Percentiles rank a stretch among this genome's conserved stretches.
Evolutionary conservation across 106 monocot species (phyloP).

Genomic region (Platanthera zijinensis): DNA sequence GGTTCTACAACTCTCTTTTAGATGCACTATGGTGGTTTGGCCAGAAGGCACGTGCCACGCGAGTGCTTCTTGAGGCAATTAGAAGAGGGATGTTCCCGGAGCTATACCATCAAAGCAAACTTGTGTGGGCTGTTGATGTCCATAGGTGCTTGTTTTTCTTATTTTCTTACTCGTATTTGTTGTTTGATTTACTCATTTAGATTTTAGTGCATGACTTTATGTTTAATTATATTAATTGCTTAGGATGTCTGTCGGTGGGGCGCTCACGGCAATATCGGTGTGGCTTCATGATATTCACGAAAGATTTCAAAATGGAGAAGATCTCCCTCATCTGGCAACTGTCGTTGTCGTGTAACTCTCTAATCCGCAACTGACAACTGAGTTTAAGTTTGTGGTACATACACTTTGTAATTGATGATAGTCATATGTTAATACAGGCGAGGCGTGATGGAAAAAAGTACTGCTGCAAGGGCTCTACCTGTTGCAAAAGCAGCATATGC

Average conservation of each 20-base stretch:
- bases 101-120: conserved; percentile 64
- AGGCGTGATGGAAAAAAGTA: conserved; percentile 88
- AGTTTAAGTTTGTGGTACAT: neutral
- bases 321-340: conserved; percentile 78
- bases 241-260: conserved; percentile 91
- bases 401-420: neutral
- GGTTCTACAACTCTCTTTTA: conserved; percentile 77
- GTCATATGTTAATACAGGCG: conserved; percentile 37
- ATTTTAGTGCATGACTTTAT: neutral
- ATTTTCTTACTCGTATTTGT: neutral
- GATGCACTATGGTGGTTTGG: conserved; percentile 94
- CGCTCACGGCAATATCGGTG: conserved; percentile 69
- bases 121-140: conserved; percentile 92
- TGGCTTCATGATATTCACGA: conserved; percentile 69
- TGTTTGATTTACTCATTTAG: neutral
- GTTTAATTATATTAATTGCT: conserved; percentile 4
- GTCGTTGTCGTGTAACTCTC: conserved; percentile 71
- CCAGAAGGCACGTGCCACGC: conserved; percentile 67
- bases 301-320: conserved; percentile 37
- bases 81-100: conserved; percentile 74
- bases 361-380: neutral
- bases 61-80: conserved; percentile 56
- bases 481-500: conserved; percentile 64
- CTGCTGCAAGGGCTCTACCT: conserved; percentile 38
- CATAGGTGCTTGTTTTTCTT: conserved; percentile 47